These are phyloP conservation scores for Hemileccinum impolitum DNA, from an alignment of 768 basidiomycete genomes.

Conservation along the genomic window DNA sequence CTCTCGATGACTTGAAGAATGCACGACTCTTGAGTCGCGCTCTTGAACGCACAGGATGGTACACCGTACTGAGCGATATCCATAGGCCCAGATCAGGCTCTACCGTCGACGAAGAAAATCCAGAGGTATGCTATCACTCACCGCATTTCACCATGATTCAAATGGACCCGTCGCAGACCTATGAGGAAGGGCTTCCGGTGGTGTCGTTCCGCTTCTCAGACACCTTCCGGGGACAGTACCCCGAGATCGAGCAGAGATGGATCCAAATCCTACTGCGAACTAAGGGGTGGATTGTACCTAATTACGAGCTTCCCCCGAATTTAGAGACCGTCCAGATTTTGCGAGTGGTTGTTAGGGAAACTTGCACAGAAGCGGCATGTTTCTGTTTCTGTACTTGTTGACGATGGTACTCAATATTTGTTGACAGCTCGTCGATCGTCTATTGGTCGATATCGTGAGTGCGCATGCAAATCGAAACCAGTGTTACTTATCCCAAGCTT, in stretches of 20 bases:
- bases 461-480: neutral
- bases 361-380: slow-evolving; percentile 46
- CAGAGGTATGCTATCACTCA: slow-evolving; percentile 45
- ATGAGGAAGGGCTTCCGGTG: slow-evolving; percentile 50
- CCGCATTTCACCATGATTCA: neutral
- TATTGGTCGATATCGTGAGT: slow-evolving; percentile 68
- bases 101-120: slow-evolving; percentile 46
- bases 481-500: neutral
- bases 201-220: slow-evolving; percentile 57
- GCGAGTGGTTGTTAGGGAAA: slow-evolving; percentile 61
- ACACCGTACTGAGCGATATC: slow-evolving; percentile 51
- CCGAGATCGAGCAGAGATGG: slow-evolving; percentile 56
- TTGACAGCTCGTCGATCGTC: slow-evolving; percentile 54
- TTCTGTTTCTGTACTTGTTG: slow-evolving; percentile 18
- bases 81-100: slow-evolving; percentile 38
- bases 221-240: slow-evolving; percentile 47
- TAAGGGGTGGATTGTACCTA: slow-evolving; percentile 58
- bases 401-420: slow-evolving; percentile 24
- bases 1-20: slow-evolving; percentile 51
- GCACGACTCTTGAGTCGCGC: slow-evolving; percentile 65
- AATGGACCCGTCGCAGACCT: slow-evolving; percentile 28
- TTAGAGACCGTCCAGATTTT: slow-evolving; percentile 53
- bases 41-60: slow-evolving; percentile 54
- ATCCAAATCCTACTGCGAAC: slow-evolving; percentile 48
- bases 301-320: slow-evolving; percentile 56